These are phyloP conservation scores for Cyberlindnera petersonii DNA, from an alignment of 805 yeast genomes.

Conservation along the genomic window DNA sequence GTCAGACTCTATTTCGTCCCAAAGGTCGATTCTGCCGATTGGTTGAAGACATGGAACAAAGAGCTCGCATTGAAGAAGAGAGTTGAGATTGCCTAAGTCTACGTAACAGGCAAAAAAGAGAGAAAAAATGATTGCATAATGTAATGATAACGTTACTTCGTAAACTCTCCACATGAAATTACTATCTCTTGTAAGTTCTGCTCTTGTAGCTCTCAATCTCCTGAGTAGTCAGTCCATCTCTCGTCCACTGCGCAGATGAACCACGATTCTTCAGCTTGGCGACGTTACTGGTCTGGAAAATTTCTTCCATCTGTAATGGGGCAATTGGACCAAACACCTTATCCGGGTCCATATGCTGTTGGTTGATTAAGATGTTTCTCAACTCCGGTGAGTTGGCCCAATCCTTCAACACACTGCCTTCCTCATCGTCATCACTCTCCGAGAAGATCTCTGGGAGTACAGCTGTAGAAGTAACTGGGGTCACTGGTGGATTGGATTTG, in stretches of 20 bases:
- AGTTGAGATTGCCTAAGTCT: constrained; percentile 9
- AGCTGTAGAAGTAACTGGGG: constrained; percentile 23
- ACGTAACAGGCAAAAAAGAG: no score
- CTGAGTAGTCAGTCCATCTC: constrained; percentile 41
- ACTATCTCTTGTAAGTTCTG: constrained; percentile 16
- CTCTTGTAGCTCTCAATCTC: constrained; percentile 46
- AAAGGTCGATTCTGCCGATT: constrained; percentile 54
- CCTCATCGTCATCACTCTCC: constrained; percentile 53
- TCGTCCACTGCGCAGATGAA: constrained; percentile 45
- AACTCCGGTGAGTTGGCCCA: constrained; percentile 65
- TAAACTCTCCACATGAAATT: neutral
- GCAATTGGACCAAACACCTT: constrained; percentile 73
- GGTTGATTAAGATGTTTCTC: constrained; percentile 39
- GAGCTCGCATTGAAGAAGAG: constrained; percentile 52
- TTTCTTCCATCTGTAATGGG: constrained; percentile 62
- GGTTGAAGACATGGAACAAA: constrained; percentile 69
- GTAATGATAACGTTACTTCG: constrained; percentile 1
- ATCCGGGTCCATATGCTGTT: constrained; percentile 59
- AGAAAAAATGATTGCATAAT: neutral
- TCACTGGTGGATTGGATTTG: constrained; percentile 14
- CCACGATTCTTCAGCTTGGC: constrained; percentile 53
- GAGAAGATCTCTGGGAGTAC: constrained; percentile 44
- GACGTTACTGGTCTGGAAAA: constrained; percentile 47
- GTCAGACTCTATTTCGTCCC: constrained; percentile 78
- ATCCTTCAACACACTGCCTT: constrained; percentile 43